A percentile compares a stretch with the other conserved stretches of the same genome.
Evolutionary conservation across 495 filamentous ascomycete species (phyloP).

Genomic region (Daldinia childiae): DNA sequence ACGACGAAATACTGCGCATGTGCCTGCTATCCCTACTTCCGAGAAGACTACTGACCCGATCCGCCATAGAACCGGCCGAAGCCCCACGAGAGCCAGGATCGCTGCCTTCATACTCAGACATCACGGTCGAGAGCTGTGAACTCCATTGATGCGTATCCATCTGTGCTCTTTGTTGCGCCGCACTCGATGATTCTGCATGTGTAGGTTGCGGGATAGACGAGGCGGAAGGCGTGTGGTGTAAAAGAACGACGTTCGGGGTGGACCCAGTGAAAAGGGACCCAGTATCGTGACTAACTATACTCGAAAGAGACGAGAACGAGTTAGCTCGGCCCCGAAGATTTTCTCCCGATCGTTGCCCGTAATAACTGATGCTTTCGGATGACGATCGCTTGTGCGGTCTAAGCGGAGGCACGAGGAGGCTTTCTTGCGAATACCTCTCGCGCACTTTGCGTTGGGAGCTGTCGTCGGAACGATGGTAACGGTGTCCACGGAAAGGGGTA

Average conservation of each 20-base stretch:
- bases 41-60: conserved; percentile 52
- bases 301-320: conserved; percentile 62
- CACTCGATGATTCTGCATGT: conserved; percentile 35
- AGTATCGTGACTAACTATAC: conserved; percentile 57
- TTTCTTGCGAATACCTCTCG: conserved; percentile 64
- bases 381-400: conserved; percentile 54
- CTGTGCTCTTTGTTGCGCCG: conserved; percentile 31
- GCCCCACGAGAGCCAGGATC: conserved; percentile 53
- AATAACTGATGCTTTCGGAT: conserved; percentile 58
- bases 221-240: conserved; percentile 39
- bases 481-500: conserved; percentile 32
- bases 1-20: conserved; percentile 64
- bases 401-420: conserved; percentile 62
- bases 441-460: conserved; percentile 45
- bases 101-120: conserved; percentile 69
- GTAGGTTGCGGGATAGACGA: conserved; percentile 44
- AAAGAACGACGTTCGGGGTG: conserved; percentile 41
- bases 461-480: conserved; percentile 40
- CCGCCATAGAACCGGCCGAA: conserved; percentile 52
- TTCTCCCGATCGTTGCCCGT: conserved; percentile 59
- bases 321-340: conserved; percentile 56
- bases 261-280: conserved; percentile 45
- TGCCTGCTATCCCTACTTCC: conserved; percentile 58
- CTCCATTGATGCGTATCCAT: conserved; percentile 69
- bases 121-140: conserved; percentile 77